These are phyloP conservation scores for Spergularia bocconei DNA, from an alignment of 148 eudicot species.

Conservation along the genomic window DNA sequence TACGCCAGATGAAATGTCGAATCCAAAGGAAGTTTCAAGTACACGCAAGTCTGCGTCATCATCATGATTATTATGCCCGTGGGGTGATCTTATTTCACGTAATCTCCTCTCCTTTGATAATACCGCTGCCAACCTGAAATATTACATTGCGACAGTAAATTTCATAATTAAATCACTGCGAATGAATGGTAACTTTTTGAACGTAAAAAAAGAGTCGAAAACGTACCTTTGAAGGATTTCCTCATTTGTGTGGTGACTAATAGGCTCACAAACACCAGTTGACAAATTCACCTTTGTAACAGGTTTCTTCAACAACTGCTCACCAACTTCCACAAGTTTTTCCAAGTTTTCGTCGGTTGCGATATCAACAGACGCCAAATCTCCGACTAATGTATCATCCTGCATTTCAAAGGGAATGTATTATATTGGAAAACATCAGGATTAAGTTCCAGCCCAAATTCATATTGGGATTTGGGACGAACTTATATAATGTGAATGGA, in stretches of 20 bases:
- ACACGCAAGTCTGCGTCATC: background rate
- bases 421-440: too few species aligned
- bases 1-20: background rate
- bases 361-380: constrained; percentile 32
- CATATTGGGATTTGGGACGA: too few species aligned
- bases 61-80: constrained; percentile 2
- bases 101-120: constrained; percentile 39
- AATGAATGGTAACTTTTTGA: too few species aligned
- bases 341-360: constrained; percentile 40
- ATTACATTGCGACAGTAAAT: background rate
- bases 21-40: background rate
- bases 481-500: too few species aligned
- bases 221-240: constrained; percentile 36
- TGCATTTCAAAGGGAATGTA: background rate
- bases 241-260: constrained; percentile 30
- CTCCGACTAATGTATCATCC: constrained; percentile 39
- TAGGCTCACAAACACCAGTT: constrained; percentile 29
- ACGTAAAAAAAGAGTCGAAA: too few species aligned
- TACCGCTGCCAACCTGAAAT: constrained; percentile 31
- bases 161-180: background rate
- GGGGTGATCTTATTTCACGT: constrained; percentile 33
- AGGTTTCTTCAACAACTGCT: constrained; percentile 32
- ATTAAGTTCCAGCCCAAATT: too few species aligned
- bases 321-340: constrained; percentile 38
- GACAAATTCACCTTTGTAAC: constrained; percentile 35